Evolutionary conservation across 106 monocot species (phyloP).

Genomic region (Platanthera guangdongensis): DNA sequence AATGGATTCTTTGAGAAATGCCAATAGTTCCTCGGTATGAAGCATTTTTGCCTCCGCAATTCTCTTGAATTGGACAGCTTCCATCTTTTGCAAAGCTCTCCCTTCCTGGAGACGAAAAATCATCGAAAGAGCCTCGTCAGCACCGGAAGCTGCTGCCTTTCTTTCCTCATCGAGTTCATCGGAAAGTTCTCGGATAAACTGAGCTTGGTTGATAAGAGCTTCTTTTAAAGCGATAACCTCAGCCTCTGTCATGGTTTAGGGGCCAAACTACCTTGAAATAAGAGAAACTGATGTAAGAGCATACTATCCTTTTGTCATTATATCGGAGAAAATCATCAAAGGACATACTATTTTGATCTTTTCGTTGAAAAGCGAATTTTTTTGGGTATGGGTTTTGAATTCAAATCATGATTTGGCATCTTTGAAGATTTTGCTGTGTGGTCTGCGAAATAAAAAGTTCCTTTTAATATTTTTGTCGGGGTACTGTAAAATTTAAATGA

Average conservation of each 20-base stretch:
- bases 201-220: slow-evolving; percentile 16
- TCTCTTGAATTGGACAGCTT: slow-evolving; percentile 42
- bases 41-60: slow-evolving; percentile 33
- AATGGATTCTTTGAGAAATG: slow-evolving; percentile 28
- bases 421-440: too few species aligned
- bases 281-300: background rate
- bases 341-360: too few species aligned
- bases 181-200: slow-evolving; percentile 14
- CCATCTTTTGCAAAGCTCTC: slow-evolving; percentile 35
- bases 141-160: slow-evolving; percentile 33
- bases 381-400: too few species aligned
- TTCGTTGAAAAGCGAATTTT: too few species aligned
- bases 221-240: slow-evolving; percentile 21
- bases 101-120: slow-evolving; percentile 42
- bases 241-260: slow-evolving; percentile 14
- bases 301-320: background rate
- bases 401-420: too few species aligned
- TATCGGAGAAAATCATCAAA: background rate
- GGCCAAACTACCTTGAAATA: background rate
- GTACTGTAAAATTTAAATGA: too few species aligned
- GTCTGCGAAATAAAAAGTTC: too few species aligned
- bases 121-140: slow-evolving; percentile 43
- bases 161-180: slow-evolving; percentile 43
- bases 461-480: too few species aligned
- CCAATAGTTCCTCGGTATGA: slow-evolving; percentile 26